Percentiles rank a stretch among this genome's conserved stretches.
phyloP scores from a whole-genome alignment of 345 rosid species.

The Eucalyptus pauciflora region DNA sequence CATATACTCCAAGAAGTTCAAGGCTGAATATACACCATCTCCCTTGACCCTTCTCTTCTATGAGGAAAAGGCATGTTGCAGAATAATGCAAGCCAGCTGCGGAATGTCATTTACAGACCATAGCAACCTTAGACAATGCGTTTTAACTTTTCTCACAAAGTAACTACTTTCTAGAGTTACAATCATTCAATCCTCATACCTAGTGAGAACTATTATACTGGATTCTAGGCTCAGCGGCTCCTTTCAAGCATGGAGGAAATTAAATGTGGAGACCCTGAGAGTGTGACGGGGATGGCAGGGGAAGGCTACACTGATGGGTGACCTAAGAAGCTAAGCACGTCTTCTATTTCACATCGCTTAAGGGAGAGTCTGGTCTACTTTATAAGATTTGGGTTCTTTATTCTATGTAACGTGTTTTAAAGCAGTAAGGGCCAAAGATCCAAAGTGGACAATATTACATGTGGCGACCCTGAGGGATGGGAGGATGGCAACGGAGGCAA shows the following conservation, averaged over 20 bases:
- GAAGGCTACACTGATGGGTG: rapidly evolving
- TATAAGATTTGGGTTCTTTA: rapidly evolving
- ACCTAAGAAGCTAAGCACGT: too few species aligned
- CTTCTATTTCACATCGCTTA: rapidly evolving
- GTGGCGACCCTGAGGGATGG: rapidly evolving
- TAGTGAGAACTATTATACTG: background rate
- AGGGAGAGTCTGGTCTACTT: rapidly evolving
- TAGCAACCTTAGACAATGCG: background rate
- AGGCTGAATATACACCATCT: background rate
- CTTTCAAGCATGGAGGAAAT: slow-evolving; percentile 1
- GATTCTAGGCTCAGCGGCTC: background rate
- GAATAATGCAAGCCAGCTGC: background rate
- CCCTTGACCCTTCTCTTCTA: background rate
- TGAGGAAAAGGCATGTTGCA: background rate
- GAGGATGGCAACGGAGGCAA: too few species aligned
- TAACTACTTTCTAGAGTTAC: background rate
- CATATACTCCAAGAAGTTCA: background rate
- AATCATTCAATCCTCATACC: background rate
- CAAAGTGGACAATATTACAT: rapidly evolving
- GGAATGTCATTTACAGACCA: background rate
- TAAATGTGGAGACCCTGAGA: background rate
- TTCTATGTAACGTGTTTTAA: rapidly evolving
- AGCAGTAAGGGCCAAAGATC: rapidly evolving
- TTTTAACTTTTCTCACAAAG: background rate
- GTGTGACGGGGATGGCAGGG: too few species aligned